Evolutionary conservation across 768 basidiomycete species (phyloP).

Genomic region (Flagelloscypha sp.): DNA sequence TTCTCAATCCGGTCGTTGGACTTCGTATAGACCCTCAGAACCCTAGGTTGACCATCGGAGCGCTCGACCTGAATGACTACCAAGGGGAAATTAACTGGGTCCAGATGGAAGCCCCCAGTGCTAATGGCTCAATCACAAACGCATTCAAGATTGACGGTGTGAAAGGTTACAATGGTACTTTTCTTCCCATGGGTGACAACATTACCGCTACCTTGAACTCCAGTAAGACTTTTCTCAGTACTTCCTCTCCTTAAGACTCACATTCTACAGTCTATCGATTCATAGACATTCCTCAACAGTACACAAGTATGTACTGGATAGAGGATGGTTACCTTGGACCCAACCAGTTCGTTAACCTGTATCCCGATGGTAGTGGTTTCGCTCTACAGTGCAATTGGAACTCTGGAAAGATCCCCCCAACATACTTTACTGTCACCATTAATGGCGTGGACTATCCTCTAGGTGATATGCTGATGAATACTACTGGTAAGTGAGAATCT

Average conservation of each 20-base stretch:
- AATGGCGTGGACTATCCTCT: slow-evolving; percentile 24
- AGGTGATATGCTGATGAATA: too few species aligned
- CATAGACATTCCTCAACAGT: slow-evolving; percentile 15
- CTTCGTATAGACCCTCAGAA: slow-evolving; percentile 20
- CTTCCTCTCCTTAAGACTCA: background rate
- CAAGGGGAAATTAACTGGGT: slow-evolving; percentile 24
- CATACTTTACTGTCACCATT: slow-evolving; percentile 19
- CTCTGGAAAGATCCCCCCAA: slow-evolving; percentile 15
- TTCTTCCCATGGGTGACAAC: slow-evolving; percentile 13
- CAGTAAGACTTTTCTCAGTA: slow-evolving; percentile 9
- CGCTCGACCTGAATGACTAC: slow-evolving; percentile 21
- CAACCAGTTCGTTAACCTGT: background rate
- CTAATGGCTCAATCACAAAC: slow-evolving; percentile 12
- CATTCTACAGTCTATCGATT: slow-evolving; percentile 9
- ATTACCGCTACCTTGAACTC: slow-evolving; percentile 18
- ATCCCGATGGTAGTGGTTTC: background rate
- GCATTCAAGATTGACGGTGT: slow-evolving; percentile 18
- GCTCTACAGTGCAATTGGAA: slow-evolving; percentile 13
- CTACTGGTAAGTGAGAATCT: too few species aligned
- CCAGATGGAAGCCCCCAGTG: slow-evolving; percentile 14
- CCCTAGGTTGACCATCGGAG: slow-evolving; percentile 23
- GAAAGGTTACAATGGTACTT: slow-evolving; percentile 20
- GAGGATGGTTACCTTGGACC: slow-evolving; percentile 13
- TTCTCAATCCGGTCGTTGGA: slow-evolving; percentile 22
- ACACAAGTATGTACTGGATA: slow-evolving; percentile 12